Conservation (phyloP, 352 stramenopile genomes). For the Hyaloperonospora arabidopsidis region DNA sequence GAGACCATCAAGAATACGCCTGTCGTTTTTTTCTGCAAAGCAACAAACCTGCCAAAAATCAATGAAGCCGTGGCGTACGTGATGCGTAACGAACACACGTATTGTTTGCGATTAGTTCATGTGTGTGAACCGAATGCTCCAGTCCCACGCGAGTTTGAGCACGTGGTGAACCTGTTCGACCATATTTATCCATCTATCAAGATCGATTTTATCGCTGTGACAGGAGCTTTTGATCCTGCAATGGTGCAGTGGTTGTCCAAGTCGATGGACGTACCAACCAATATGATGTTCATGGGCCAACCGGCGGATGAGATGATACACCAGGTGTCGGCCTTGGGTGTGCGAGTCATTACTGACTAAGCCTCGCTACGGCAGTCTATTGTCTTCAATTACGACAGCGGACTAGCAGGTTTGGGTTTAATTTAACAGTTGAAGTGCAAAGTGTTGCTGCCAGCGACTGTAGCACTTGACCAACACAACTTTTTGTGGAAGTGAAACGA, state of each 20-base stretch:
- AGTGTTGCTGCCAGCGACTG: no score
- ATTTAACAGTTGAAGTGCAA: no score
- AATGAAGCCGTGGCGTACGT: constrained; percentile 90
- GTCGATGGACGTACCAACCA: constrained; percentile 63
- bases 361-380: no score
- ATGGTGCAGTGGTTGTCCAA: constrained; percentile 79
- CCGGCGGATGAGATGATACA: constrained; percentile 70
- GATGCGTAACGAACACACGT: constrained; percentile 82
- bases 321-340: constrained; percentile 59
- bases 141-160: constrained; percentile 28
- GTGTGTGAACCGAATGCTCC: constrained; percentile 26
- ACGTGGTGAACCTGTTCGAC: constrained; percentile 77
- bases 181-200: constrained; percentile 88
- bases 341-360: constrained; percentile 73
- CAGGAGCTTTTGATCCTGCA: constrained; percentile 54
- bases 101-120: constrained; percentile 84
- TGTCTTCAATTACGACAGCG: no score
- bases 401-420: no score
- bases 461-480: no score
- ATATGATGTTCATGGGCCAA: constrained; percentile 89
- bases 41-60: constrained; percentile 78
- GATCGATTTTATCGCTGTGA: constrained; percentile 81
- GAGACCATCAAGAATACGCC: constrained; percentile 71
- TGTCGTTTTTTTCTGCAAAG: constrained; percentile 88
- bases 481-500: no score